phyloP scores from a whole-genome alignment of 495 filamentous ascomycete genomes.

The Corynascus novoguineensis region DNA sequence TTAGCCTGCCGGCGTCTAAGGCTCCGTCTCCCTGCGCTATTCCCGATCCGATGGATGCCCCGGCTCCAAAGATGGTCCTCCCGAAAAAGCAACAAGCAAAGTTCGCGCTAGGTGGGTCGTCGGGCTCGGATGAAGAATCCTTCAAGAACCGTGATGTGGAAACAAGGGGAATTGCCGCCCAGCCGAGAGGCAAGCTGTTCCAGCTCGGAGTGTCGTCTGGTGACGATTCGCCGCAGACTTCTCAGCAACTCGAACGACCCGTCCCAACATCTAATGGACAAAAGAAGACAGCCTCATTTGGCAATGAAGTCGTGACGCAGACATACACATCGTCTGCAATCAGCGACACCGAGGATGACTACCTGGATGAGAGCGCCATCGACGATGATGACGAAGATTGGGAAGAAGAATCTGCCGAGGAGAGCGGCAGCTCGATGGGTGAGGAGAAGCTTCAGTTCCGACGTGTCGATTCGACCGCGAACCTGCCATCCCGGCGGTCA shows the following conservation, averaged over 20 bases:
- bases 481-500: constrained; percentile 79
- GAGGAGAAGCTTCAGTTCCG: constrained; percentile 78
- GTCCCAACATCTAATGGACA: constrained; percentile 42
- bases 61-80: constrained; percentile 45
- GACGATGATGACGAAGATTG: constrained; percentile 84
- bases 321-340: constrained; percentile 56
- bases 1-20: constrained; percentile 28
- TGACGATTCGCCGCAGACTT: constrained; percentile 73
- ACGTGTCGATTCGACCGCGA: constrained; percentile 81
- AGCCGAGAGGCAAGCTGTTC: constrained; percentile 68
- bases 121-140: constrained; percentile 41
- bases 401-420: constrained; percentile 90
- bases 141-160: constrained; percentile 43
- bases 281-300: constrained; percentile 83
- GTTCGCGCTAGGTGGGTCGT: constrained; percentile 53
- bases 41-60: constrained; percentile 41
- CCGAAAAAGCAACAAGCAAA: constrained; percentile 46
- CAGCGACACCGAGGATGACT: constrained; percentile 63
- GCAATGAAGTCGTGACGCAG: constrained; percentile 63
- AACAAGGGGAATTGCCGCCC: constrained; percentile 45
- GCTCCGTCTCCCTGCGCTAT: constrained; percentile 29
- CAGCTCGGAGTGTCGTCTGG: constrained; percentile 77
- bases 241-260: constrained; percentile 46
- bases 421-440: constrained; percentile 73
- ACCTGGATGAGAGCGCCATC: constrained; percentile 73